Conservation (phyloP, 441 rosid genomes). For the Pelargonium hybrid region DNA sequence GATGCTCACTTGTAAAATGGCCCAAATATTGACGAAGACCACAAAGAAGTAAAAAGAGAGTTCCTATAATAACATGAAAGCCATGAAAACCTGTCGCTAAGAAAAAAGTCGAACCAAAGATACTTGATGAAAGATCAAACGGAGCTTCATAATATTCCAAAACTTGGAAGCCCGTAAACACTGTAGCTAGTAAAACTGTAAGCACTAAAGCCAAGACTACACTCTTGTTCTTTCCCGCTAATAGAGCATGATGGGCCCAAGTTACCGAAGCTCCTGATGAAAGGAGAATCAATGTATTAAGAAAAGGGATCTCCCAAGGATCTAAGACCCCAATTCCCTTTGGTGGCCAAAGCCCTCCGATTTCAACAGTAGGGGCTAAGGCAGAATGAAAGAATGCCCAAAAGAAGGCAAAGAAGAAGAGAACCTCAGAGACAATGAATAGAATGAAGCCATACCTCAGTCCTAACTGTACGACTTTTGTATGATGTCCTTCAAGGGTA, state of each 20-base stretch:
- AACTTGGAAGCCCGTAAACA: background rate
- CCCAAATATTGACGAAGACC: constrained; percentile 8
- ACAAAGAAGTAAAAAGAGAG: constrained; percentile 6
- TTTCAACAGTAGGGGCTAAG: background rate
- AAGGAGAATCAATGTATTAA: background rate
- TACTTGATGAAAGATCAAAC: background rate
- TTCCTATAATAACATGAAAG: constrained; percentile 14
- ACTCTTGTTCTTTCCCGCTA: background rate
- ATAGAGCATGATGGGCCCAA: background rate
- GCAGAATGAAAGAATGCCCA: constrained; percentile 4
- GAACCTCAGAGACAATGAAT: background rate
- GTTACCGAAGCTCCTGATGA: background rate
- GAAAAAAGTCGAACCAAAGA: constrained; percentile 9
- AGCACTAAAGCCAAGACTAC: background rate
- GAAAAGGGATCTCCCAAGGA: constrained; percentile 2
- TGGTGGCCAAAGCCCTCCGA: background rate
- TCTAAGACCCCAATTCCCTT: background rate
- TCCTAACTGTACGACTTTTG: background rate
- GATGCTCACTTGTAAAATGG: constrained; percentile 10
- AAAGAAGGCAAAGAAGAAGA: constrained; percentile 4
- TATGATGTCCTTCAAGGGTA: background rate
- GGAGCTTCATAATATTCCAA: background rate
- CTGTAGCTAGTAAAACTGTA: constrained; percentile 1
- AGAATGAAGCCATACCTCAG: background rate
- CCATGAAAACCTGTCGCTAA: constrained; percentile 12